Base-by-base conservation (phyloP, 768 basidiomycete species). In the Auricularia sp. region DNA sequence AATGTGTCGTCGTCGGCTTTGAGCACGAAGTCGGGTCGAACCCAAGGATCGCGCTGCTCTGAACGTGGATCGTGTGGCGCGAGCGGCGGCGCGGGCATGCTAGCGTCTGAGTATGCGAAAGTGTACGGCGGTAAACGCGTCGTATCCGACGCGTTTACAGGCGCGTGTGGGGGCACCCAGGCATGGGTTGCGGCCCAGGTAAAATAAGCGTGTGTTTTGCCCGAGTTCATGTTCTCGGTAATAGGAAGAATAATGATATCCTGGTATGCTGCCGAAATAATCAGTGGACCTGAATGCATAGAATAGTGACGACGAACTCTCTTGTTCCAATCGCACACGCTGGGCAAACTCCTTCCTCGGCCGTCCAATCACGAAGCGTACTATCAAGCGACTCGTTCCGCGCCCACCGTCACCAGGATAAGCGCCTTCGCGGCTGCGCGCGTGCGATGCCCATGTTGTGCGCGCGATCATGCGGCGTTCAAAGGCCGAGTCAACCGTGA, bases 1-100 rank as follows among this genome's bases (percentile, higher is more conserved):
- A 98, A 96, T 7, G 92, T 85, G 74, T 98, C 95, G 71, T 98
- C 95, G 73, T 98, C 95, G 1, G 89, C 90, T 76, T 98, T 98
- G 70, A 91, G 85, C 51, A 98, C 86, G 71, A 86, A 98, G 73
- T 97, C 93, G 11, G 94, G 95, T 45, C 90, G 82, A 24, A 88
- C 88, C 91, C 92, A 95, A 6, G 84, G 80, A 54, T 74, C 76
- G 3, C 81, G 76, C 35, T 75, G 73, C 69, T 88, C 84, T 44
- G 77, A 70, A 39, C 75, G 70, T n/a, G 90, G 81, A 71, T 92
- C 91, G 67, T 92, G 90, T 36, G 82, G 79, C 1, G 90, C 88
- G n/a, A 88, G 80, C 1, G 77, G 76, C 10, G 85, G 88, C 0
- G 88, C 80, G 1, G 78, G 76, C 11, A 76, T 73, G 0, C 85